phyloP scores from a whole-genome alignment of 768 basidiomycete species.

The Termitomyces sp. region DNA sequence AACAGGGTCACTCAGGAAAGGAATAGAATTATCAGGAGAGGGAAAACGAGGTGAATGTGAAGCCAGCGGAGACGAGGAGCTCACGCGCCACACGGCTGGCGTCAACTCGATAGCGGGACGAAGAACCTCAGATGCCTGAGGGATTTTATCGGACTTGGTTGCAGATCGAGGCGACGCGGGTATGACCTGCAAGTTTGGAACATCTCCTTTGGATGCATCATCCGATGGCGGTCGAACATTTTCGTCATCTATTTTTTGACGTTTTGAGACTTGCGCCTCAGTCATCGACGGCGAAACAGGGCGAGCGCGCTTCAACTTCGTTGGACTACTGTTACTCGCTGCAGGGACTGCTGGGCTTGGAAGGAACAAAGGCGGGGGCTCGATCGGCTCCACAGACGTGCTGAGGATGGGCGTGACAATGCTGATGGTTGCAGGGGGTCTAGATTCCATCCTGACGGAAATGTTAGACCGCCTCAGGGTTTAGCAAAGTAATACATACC shows the following conservation, averaged over 20 bases:
- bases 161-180: no score
- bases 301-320: not conserved
- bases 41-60: not conserved
- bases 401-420: not conserved
- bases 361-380: conserved; percentile 1
- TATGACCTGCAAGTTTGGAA: no score
- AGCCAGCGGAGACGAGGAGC: conserved; percentile 4
- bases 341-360: not conserved
- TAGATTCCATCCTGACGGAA: conserved; percentile 1
- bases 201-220: not conserved
- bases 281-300: not conserved
- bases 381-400: not conserved
- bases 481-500: not conserved
- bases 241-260: not conserved
- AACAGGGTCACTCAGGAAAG: not conserved
- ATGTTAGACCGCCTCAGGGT: not conserved
- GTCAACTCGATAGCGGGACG: not conserved
- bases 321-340: not conserved
- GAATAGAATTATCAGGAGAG: not conserved
- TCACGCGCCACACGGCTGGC: conserved; percentile 7
- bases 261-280: not conserved
- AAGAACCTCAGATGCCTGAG: no score
- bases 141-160: no score
- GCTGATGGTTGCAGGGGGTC: not conserved
- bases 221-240: not conserved